Evolutionary conservation across 257 asterid genomes (phyloP), one percentile per base, ranked within the genome.

Genomic region (Agastache rugosa): DNA sequence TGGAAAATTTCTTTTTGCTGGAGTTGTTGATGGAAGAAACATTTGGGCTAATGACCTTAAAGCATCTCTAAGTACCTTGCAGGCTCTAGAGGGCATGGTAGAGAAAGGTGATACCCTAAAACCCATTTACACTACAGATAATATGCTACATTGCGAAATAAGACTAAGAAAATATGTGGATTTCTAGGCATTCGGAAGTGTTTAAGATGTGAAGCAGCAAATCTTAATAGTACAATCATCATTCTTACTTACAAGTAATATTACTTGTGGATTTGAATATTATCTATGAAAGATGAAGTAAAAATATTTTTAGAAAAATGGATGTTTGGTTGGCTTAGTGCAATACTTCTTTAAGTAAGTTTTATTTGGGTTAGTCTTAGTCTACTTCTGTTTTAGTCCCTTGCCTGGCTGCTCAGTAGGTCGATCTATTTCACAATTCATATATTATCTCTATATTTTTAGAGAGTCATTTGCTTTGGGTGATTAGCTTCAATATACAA

Each of bases 21-120:
- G 96, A 77, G 87, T 91, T 50, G 91, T 91, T 84, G 97, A 91
- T 39, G 96, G 97, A 53, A 88, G 97, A 80, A 91, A 91, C 78
- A 84, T 91, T 69, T 91, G 97, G 97, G 95, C 96, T 70, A 91
- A 87, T 74, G 94, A 91, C 68, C 96, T 91, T 67, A 73, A 85
- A 74, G 84, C 89, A 78, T 88, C 97, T 74, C 86, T 88, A 62
- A 74, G 74, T 23, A 85, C 84, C 80, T 74, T 91, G 83, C 72
- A 76, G 72, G 73, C 88, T 73, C 83, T 91, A 23, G 87, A 86
- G 87, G 84, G 84, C 68, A 59, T 88, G 67, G 96, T 89, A 12
- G 90, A 88, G 71, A 84, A 89, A 85, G 97, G 97, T 89, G 79
- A 69, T 44, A 27, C 47, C 11, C 53, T 25, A 23, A 50, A 59